These are phyloP conservation scores for Podaxis sp. DNA, from an alignment of 768 basidiomycete species.

Conservation along the genomic window DNA sequence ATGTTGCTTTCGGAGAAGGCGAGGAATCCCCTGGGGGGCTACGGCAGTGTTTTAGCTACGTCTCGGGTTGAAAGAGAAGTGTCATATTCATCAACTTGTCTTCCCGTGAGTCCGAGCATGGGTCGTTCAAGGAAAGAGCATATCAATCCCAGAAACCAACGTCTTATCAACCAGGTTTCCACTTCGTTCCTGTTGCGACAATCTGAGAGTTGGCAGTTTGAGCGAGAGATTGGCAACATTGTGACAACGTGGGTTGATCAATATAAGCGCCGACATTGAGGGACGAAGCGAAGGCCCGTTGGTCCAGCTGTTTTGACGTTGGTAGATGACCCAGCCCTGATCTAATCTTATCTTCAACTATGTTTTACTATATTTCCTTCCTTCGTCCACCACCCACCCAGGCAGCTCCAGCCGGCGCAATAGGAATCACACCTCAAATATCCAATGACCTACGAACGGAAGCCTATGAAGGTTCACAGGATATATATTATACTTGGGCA, in stretches of 20 bases:
- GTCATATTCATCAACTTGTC: neutral
- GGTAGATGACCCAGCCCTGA: neutral
- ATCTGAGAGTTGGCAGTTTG: neutral
- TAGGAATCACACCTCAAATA: conserved; percentile 66
- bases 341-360: neutral
- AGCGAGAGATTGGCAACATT: neutral
- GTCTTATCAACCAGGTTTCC: neutral
- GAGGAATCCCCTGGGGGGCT: no score
- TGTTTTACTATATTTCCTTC: neutral
- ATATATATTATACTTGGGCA: conserved; percentile 72
- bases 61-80: neutral
- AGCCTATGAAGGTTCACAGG: conserved; percentile 43
- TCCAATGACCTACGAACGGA: conserved; percentile 90
- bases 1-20: no score
- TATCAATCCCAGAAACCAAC: neutral
- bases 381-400: neutral
- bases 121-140: neutral
- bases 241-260: neutral
- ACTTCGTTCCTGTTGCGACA: neutral
- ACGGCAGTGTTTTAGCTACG: neutral
- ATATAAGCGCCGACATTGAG: neutral
- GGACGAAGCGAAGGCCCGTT: neutral
- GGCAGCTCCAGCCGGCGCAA: conserved; percentile 28
- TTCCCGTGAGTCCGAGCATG: neutral
- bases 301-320: no score